A percentile compares a stretch with the other conserved stretches of the same genome.
Evolutionary conservation across 2,329 filamentous ascomycete species (phyloP).

Genomic region (Aspergillus quadricinctus): DNA sequence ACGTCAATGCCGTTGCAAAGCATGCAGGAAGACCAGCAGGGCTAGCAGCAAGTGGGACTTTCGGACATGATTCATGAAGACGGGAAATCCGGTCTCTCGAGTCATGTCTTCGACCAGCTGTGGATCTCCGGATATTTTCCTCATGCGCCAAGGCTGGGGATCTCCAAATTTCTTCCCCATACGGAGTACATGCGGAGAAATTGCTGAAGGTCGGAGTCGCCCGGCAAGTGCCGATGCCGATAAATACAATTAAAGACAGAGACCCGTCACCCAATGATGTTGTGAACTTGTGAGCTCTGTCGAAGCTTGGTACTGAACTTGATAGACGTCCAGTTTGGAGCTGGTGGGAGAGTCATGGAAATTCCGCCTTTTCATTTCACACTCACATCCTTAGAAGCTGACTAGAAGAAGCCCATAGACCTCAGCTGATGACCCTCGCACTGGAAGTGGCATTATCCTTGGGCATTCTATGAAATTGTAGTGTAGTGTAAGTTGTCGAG

Average conservation of each 20-base stretch:
- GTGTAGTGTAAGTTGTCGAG: no score
- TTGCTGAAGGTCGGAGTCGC: neutral
- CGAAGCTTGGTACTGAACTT: neutral
- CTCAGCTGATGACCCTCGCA: neutral
- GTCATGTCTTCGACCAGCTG: neutral
- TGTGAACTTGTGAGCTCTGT: no score
- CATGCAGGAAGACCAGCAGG: neutral
- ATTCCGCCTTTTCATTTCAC: neutral
- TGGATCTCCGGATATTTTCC: neutral
- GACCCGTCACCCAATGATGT: neutral
- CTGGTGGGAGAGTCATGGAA: neutral
- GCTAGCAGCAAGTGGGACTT: neutral
- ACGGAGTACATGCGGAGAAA: conserved; percentile 5
- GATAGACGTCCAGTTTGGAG: neutral
- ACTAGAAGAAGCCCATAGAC: no score
- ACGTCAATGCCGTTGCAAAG: neutral
- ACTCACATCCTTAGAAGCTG: no score
- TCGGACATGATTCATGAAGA: neutral
- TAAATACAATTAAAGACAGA: neutral
- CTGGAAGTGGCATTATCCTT: neutral
- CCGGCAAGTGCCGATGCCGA: neutral
- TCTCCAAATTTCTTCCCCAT: conserved; percentile 5
- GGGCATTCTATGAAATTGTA: neutral
- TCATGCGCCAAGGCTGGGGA: conserved; percentile 2
- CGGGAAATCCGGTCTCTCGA: neutral